Conservation (phyloP, 2,329 filamentous ascomycete genomes). For the Exophiala phaeomuriformis region DNA sequence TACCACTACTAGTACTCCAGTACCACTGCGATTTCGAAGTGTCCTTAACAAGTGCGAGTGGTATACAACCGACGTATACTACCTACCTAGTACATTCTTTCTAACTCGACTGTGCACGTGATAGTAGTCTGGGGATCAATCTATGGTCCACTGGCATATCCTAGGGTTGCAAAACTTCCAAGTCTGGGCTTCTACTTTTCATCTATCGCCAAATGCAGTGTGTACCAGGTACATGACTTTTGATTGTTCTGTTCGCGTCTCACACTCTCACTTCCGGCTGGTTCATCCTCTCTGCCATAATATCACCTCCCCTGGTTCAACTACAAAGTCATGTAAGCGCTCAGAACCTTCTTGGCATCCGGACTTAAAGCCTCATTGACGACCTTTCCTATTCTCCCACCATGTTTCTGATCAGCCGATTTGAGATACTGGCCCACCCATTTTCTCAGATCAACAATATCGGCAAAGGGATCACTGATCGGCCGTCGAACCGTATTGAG, state of each 20-base stretch:
- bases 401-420: slow-evolving; percentile 65
- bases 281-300: not conserved
- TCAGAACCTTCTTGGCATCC: slow-evolving; percentile 47
- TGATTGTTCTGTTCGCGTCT: not conserved
- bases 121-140: no score
- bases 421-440: slow-evolving; percentile 82
- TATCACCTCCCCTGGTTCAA: not conserved
- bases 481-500: slow-evolving; percentile 80
- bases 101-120: no score
- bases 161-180: no score
- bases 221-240: not conserved
- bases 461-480: slow-evolving; percentile 72
- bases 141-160: no score
- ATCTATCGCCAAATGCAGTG: no score
- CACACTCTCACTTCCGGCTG: not conserved
- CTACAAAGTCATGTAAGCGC: slow-evolving; percentile 40
- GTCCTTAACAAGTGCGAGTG: no score
- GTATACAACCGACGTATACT: no score
- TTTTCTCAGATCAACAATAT: slow-evolving; percentile 67
- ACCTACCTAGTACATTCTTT: no score
- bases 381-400: slow-evolving; percentile 62
- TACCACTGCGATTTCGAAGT: no score
- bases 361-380: slow-evolving; percentile 62
- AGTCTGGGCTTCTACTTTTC: no score
- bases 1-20: no score